These are phyloP conservation scores for Stevia rebaudiana DNA, from an alignment of 140 eudicot species.

Conservation along the genomic window DNA sequence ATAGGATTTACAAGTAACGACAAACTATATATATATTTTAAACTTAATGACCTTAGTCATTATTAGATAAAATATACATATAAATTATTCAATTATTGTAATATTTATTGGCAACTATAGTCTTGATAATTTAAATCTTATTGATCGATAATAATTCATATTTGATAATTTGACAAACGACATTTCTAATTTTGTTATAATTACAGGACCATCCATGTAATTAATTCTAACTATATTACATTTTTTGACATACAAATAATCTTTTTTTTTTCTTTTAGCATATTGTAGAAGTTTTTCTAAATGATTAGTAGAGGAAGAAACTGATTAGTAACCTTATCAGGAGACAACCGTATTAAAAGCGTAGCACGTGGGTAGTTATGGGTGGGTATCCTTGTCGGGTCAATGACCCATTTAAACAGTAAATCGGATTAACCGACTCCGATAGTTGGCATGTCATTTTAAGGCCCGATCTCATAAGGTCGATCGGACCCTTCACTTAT, in stretches of 20 bases:
- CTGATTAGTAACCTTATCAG: constrained; percentile 17
- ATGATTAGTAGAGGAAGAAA: background rate
- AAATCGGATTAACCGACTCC: constrained; percentile 8
- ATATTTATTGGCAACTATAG: too few species aligned
- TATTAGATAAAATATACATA: too few species aligned
- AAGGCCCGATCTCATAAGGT: background rate
- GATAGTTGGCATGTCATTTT: constrained; percentile 17
- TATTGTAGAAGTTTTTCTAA: background rate
- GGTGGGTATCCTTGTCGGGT: constrained; percentile 18
- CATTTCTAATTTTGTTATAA: too few species aligned
- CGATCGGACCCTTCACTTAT: constrained; percentile 30
- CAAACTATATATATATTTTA: too few species aligned
- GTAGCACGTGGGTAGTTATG: constrained; percentile 26
- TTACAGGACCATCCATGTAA: too few species aligned
- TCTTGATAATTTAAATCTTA: too few species aligned
- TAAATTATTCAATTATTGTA: too few species aligned
- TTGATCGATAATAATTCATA: too few species aligned
- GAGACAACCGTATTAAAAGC: constrained; percentile 22
- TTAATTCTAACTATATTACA: background rate
- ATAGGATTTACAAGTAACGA: too few species aligned
- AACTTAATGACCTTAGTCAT: too few species aligned
- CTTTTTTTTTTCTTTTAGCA: background rate
- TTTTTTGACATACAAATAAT: background rate
- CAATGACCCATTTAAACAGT: constrained; percentile 17
- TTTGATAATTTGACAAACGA: too few species aligned